Evolutionary conservation across 1,284 basidiomycete genomes (phyloP).

Genomic region (Vanrija sp.): DNA sequence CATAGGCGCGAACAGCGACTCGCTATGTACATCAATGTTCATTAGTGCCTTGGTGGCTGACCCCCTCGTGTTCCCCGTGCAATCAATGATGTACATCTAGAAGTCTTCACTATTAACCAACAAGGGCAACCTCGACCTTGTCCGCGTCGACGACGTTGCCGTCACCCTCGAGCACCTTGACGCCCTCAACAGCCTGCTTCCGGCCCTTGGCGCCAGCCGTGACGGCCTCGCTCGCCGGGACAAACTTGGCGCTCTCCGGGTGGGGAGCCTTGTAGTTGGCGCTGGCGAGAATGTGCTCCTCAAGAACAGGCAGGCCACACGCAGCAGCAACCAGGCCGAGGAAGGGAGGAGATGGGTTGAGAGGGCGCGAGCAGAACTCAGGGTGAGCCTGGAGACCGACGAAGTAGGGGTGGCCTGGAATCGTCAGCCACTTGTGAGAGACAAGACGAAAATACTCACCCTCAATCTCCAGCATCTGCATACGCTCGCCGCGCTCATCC

Average conservation of each 20-base stretch:
- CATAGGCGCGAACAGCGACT: too few relatives aligned
- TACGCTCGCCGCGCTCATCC: constrained; percentile 92
- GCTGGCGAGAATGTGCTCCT: constrained; percentile 72
- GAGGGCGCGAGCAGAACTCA: constrained; percentile 96
- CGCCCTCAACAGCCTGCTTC: constrained; percentile 38
- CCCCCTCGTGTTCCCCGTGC: too few relatives aligned
- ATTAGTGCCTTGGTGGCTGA: too few relatives aligned
- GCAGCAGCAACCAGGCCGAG: constrained; percentile 92
- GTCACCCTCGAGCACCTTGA: constrained; percentile 8
- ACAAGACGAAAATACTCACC: constrained; percentile 52
- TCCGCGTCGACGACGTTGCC: too few relatives aligned
- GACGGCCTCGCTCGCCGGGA: constrained; percentile 43
- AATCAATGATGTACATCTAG: too few relatives aligned
- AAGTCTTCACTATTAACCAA: too few relatives aligned
- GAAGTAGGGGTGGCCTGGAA: constrained; percentile 87
- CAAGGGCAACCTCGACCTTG: too few relatives aligned
- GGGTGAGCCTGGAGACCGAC: constrained; percentile 95
- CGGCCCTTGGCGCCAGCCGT: constrained; percentile 40
- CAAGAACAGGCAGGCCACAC: constrained; percentile 60
- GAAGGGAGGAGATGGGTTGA: constrained; percentile 97
- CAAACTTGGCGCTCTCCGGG: constrained; percentile 49
- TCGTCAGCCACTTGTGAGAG: not conserved
- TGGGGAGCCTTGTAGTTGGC: constrained; percentile 54
- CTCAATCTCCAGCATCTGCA: constrained; percentile 90
- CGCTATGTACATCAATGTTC: too few relatives aligned